Base-by-base conservation (phyloP, 345 rosid genomes). In the Dipteronia sinensis region DNA sequence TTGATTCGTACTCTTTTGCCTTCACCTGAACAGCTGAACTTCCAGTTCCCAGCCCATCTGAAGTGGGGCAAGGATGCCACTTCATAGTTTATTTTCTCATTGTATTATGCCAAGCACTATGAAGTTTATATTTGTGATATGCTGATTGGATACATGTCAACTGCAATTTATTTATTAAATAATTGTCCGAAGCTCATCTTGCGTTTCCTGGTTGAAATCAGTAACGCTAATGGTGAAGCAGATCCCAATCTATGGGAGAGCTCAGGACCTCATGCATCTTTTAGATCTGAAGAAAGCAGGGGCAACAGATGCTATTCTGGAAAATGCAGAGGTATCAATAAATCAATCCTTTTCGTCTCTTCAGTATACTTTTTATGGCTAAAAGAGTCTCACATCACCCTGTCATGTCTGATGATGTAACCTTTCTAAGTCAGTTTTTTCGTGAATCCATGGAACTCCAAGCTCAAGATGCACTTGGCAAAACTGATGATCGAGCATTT, bases 321-420 rank as follows among this genome's bases (percentile, higher is more conserved):
- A 95, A 81, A 95, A 85, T 74, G 90, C 99, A 4, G 99, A 95
- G 94, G 99, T 93, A 82, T 22, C 20, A 20, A 67, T 27, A 42
- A 49, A 25, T 62, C 38, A 1, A 55, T 66, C 23, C 34, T 15
- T 31, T 13, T 19, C 31, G 40, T 72, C 69, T 76, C 7, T 63
- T 66, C 22, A 25, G 31, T 83, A 6, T 19, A 49, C 62, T 56
- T n/a, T 59, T 17, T 63, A 6, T 55, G 11, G n/a, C 49, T 13
- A 0, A 38, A 19, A 7, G 63, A 15, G 29, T 7, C 40, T 38
- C 65, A 12, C 27, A 27, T 27, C 5, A 12, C 42, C 69, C 72
- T 38, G 97, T 93, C 78, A 95, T 95, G 99, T 95, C 98, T 46
- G 99, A 95, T 79, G 99, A 95, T 23, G 98, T 95, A 11, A 85